These are phyloP conservation scores for Umbelopsis ramanniana DNA, from an alignment of 192 early-diverging fungal genomes.

Conservation along the genomic window DNA sequence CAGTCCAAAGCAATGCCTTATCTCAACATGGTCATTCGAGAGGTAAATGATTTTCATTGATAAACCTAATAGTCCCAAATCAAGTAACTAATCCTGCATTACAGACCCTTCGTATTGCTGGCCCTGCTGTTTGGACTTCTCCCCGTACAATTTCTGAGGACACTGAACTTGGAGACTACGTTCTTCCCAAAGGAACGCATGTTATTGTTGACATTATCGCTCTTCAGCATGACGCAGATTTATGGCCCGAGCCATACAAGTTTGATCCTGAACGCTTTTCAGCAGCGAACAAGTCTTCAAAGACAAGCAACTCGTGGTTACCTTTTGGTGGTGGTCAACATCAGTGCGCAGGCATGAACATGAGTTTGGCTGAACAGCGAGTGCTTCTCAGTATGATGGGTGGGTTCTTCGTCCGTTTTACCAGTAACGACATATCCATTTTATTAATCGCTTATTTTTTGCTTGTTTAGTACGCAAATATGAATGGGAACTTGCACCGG, in stretches of 20 bases:
- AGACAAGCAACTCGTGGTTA: slow-evolving; percentile 29
- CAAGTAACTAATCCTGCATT: neutral
- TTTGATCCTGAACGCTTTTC: slow-evolving; percentile 30
- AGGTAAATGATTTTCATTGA: slow-evolving; percentile 26
- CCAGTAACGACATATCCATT: neutral
- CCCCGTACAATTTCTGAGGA: slow-evolving; percentile 32
- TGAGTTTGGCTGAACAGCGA: slow-evolving; percentile 16
- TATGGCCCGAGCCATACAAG: slow-evolving; percentile 20
- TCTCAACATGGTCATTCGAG: slow-evolving; percentile 54
- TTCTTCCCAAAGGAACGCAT: slow-evolving; percentile 42
- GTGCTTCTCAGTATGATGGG: slow-evolving; percentile 22
- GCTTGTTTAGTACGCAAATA: slow-evolving; percentile 3
- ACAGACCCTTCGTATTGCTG: slow-evolving; percentile 17
- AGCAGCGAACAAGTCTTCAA: slow-evolving; percentile 25
- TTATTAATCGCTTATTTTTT: neutral
- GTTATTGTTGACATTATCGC: slow-evolving; percentile 53
- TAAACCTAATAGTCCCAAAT: neutral
- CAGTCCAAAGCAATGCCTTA: slow-evolving; percentile 57
- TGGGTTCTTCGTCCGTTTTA: neutral
- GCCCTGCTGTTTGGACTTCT: slow-evolving; percentile 14
- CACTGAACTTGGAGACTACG: slow-evolving; percentile 16
- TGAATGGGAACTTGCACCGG: slow-evolving; percentile 16
- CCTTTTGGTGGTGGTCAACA: slow-evolving; percentile 25
- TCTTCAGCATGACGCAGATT: slow-evolving; percentile 5
- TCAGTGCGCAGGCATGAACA: slow-evolving; percentile 23